These are phyloP conservation scores for Lignosus rhinocerotis DNA, from an alignment of 1,284 basidiomycete species.

Conservation along the genomic window DNA sequence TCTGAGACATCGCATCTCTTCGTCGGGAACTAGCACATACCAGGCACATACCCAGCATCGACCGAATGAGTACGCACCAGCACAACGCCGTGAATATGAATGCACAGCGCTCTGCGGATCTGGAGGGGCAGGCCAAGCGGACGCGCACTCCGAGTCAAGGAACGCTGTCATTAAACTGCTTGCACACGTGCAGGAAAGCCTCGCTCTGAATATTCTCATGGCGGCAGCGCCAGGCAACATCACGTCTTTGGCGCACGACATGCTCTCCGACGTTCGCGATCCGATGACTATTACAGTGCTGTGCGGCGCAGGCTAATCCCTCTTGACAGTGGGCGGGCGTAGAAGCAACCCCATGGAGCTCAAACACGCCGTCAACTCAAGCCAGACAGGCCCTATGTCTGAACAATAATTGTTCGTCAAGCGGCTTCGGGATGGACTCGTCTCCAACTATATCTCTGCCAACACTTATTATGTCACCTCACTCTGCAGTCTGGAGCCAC, in stretches of 20 bases:
- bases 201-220: too few species aligned
- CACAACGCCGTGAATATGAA: neutral
- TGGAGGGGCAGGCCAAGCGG: too few species aligned
- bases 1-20: slow-evolving; percentile 7
- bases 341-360: neutral
- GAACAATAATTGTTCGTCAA: neutral
- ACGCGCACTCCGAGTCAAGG: neutral
- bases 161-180: neutral
- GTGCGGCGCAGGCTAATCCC: neutral
- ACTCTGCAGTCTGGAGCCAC: too few species aligned
- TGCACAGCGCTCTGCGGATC: neutral
- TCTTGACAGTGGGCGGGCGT: neutral
- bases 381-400: neutral
- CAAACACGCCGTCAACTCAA: neutral
- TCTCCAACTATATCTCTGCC: too few species aligned
- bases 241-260: neutral
- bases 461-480: too few species aligned
- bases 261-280: neutral
- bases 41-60: too few species aligned
- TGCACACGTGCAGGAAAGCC: neutral
- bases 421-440: too few species aligned
- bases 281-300: neutral
- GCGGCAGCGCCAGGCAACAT: neutral
- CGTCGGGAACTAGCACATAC: neutral
- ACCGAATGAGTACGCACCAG: too few species aligned